A percentile compares a stretch with the other conserved stretches of the same genome.
Conservation (phyloP, 495 filamentous ascomycete species). For the Hyphodiscus hymeniophilus region DNA sequence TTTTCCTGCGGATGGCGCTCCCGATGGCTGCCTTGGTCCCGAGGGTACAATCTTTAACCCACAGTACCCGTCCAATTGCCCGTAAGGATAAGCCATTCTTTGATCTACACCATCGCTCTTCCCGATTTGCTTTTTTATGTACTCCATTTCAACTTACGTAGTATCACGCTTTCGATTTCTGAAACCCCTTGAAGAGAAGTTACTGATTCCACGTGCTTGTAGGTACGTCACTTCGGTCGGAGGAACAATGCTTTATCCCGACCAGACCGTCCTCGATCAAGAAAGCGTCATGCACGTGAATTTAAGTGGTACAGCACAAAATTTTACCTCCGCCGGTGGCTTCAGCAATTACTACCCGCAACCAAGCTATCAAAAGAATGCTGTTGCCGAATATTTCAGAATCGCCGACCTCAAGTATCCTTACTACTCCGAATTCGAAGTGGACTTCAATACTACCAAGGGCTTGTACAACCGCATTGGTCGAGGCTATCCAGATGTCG, state of each 20-base stretch:
- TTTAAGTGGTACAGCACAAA: not conserved
- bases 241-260: constrained; percentile 26
- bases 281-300: constrained; percentile 24
- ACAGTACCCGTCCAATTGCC: constrained; percentile 24
- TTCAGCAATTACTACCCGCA: constrained; percentile 35
- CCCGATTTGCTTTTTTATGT: not conserved
- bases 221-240: constrained; percentile 35
- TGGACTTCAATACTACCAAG: constrained; percentile 28
- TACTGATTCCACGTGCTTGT: constrained; percentile 13
- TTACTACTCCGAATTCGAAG: constrained; percentile 17
- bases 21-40: constrained; percentile 11
- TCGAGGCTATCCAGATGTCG: constrained; percentile 51
- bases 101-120: no score
- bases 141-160: not conserved
- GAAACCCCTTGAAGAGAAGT: not conserved
- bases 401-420: constrained; percentile 23
- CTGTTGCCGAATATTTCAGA: constrained; percentile 16
- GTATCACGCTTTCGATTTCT: not conserved
- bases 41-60: constrained; percentile 26
- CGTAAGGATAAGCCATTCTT: no score
- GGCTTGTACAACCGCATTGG: constrained; percentile 31
- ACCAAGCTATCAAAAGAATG: constrained; percentile 29
- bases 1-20: constrained; percentile 4
- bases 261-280: constrained; percentile 23
- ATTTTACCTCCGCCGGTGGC: constrained; percentile 31